phyloP scores from a whole-genome alignment of 352 stramenopile species.

The Pythium apleroticum region DNA sequence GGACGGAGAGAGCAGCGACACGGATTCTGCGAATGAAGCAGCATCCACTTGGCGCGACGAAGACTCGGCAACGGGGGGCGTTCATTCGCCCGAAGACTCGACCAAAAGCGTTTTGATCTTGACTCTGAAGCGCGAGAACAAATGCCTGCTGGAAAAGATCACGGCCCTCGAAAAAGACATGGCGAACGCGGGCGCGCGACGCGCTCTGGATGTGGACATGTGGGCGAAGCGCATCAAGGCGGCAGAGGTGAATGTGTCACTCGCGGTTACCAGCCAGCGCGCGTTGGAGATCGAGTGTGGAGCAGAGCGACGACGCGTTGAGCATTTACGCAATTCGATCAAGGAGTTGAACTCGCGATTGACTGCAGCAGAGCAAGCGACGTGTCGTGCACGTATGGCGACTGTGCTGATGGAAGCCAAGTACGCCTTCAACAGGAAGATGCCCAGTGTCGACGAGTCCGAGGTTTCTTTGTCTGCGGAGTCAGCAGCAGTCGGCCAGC shows the following conservation, averaged over 20 bases:
- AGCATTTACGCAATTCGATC: constrained; percentile 2
- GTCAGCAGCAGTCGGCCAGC: too few species aligned
- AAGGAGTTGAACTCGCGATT: constrained; percentile 3
- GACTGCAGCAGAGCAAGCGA: neutral
- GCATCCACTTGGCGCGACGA: neutral
- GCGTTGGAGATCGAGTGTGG: constrained; percentile 1
- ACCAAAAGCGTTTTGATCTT: neutral
- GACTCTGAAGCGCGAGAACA: constrained; percentile 1
- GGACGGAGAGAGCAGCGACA: neutral
- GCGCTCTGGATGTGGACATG: neutral
- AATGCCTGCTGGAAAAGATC: neutral
- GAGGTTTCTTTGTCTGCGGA: too few species aligned
- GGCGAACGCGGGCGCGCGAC: neutral
- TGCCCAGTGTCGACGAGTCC: neutral
- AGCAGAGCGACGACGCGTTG: neutral
- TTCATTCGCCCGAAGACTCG: neutral
- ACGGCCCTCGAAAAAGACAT: neutral
- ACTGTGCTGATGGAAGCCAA: constrained; percentile 8
- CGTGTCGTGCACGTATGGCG: neutral
- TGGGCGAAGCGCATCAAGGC: neutral
- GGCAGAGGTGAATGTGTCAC: neutral
- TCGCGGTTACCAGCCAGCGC: neutral
- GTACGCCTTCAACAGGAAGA: neutral
- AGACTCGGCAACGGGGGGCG: neutral
- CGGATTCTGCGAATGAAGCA: neutral